phyloP scores from a whole-genome alignment of 2,329 filamentous ascomycete genomes.

The Drechslerella dactyloides region DNA sequence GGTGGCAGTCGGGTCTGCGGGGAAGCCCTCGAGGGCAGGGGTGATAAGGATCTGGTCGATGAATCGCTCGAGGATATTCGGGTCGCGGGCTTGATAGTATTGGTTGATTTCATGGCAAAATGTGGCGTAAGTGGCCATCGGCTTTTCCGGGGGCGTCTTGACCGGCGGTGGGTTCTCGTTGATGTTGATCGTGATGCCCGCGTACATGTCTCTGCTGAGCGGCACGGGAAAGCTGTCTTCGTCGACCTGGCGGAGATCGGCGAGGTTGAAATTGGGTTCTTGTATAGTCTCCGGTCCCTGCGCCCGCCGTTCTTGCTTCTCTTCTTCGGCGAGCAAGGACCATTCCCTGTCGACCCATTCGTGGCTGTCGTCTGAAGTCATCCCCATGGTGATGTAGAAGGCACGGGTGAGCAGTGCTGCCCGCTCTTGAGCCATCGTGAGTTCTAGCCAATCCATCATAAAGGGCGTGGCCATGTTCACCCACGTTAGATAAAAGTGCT shows the following conservation, averaged over 20 bases:
- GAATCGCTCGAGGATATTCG: constrained; percentile 8
- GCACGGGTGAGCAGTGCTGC: constrained; percentile 33
- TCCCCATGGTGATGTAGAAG: constrained; percentile 29
- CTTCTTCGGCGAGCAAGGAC: constrained; percentile 22
- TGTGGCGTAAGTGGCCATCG: constrained; percentile 26
- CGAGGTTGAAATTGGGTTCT: constrained; percentile 18
- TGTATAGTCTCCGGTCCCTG: neutral
- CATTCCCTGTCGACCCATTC: constrained; percentile 44
- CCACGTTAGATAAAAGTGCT: constrained; percentile 41
- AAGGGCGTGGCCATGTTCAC: constrained; percentile 32
- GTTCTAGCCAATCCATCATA: constrained; percentile 28
- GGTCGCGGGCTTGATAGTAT: constrained; percentile 38
- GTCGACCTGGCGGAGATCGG: constrained; percentile 26
- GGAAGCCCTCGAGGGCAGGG: constrained; percentile 27
- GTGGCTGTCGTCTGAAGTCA: constrained; percentile 32
- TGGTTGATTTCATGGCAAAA: constrained; percentile 43
- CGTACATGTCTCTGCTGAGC: constrained; percentile 25
- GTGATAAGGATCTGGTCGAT: constrained; percentile 28
- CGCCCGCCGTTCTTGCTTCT: constrained; percentile 8
- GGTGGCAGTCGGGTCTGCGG: constrained; percentile 8
- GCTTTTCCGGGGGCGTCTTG: constrained; percentile 8
- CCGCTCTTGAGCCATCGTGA: constrained; percentile 36
- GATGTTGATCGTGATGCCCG: constrained; percentile 35
- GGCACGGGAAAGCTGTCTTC: constrained; percentile 29
- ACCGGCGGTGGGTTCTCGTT: neutral